Conservation (phyloP, 176 grass and related monocot species). For the Juncus effusus region DNA sequence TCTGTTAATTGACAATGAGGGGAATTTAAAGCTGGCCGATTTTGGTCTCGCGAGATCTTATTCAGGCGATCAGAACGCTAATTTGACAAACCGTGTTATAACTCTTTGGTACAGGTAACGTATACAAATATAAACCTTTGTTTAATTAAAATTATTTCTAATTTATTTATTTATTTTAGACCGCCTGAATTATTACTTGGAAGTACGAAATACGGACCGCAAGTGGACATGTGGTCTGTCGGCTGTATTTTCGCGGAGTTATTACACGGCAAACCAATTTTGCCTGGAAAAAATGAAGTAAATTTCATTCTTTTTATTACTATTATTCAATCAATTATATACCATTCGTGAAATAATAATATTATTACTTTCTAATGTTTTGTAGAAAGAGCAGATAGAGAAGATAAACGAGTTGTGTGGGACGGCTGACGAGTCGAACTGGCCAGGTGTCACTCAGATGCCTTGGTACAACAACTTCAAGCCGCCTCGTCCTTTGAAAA, state of each 20-base stretch:
- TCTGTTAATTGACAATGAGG: constrained; percentile 95
- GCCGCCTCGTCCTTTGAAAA: constrained; percentile 49
- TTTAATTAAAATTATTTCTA: background rate
- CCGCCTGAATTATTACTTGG: constrained; percentile 86
- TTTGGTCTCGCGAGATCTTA: constrained; percentile 92
- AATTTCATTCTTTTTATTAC: constrained; percentile 18
- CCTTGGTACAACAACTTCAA: constrained; percentile 95
- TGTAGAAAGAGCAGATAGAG: constrained; percentile 66
- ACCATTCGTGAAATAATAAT: background rate
- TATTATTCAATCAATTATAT: too few species aligned
- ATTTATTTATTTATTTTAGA: constrained; percentile 47
- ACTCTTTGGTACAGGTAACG: constrained; percentile 91
- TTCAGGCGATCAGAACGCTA: constrained; percentile 71
- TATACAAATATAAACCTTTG: background rate
- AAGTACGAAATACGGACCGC: constrained; percentile 75
- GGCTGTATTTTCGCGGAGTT: constrained; percentile 98
- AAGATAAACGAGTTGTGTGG: constrained; percentile 96
- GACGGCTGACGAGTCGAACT: constrained; percentile 71
- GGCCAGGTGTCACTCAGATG: constrained; percentile 86
- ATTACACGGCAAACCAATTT: constrained; percentile 74
- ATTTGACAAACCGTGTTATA: constrained; percentile 92
- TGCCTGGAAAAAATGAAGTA: constrained; percentile 91
- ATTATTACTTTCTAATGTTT: background rate
- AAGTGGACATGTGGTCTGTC: constrained; percentile 98
- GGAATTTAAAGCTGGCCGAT: constrained; percentile 93